Evolutionary conservation across 169 alveolate species (phyloP).

Genomic region (Plasmodium knowlesi): DNA sequence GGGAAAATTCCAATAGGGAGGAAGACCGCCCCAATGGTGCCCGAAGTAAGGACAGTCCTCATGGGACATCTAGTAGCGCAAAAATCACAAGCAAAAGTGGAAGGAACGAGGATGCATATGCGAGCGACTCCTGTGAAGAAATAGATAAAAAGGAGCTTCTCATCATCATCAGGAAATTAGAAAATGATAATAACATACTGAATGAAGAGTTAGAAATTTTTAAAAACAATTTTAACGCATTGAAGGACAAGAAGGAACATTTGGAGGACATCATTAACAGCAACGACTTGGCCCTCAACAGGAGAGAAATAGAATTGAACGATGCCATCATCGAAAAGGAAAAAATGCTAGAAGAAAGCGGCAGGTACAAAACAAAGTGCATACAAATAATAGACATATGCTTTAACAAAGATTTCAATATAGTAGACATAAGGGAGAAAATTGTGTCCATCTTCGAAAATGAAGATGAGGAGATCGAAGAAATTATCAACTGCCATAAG

Average conservation of each 20-base stretch:
- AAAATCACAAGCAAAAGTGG: background rate
- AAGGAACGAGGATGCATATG: background rate
- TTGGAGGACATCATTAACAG: conserved; percentile 44
- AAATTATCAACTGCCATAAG: conserved; percentile 57
- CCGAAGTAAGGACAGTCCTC: background rate
- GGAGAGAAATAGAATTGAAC: conserved; percentile 43
- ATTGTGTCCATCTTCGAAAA: conserved; percentile 45
- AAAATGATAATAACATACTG: conserved; percentile 45
- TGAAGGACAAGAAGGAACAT: conserved; percentile 49
- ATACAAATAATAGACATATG: conserved; percentile 73
- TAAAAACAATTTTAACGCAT: conserved; percentile 26
- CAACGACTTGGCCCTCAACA: conserved; percentile 31
- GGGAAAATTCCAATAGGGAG: background rate
- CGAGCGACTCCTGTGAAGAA: background rate
- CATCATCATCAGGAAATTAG: conserved; percentile 26
- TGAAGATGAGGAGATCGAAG: conserved; percentile 57
- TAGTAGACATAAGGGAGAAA: conserved; percentile 56
- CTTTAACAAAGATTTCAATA: conserved; percentile 61
- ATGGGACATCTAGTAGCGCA: background rate
- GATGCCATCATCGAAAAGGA: conserved; percentile 53
- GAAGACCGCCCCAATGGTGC: background rate
- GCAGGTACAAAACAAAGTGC: conserved; percentile 55
- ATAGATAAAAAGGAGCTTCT: conserved; percentile 32
- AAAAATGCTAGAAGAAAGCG: conserved; percentile 12
- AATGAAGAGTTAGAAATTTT: conserved; percentile 47